Base-by-base conservation (phyloP, 192 early-diverging fungal species). In the Geranomyces michiganensis region DNA sequence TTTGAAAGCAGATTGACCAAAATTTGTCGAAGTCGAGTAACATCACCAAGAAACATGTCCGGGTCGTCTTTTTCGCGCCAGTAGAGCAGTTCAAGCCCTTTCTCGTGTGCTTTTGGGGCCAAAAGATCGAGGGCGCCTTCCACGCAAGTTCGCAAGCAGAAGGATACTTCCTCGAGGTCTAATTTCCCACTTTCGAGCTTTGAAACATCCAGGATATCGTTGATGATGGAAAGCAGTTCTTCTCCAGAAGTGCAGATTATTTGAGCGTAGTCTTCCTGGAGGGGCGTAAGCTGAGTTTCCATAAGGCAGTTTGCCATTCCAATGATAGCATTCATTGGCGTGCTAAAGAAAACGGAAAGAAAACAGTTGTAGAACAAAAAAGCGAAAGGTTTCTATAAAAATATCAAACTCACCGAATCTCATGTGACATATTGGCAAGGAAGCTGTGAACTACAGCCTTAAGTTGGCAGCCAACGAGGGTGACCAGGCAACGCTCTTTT, bases 241-340 rank as follows among this genome's bases (percentile, higher is more conserved):
- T 60, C 55, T 7, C 41, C 68, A 6, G 68, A 70, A 22, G 43
- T 45, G 36, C 45, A 31, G 27, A 70, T 70, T 6, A 47, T 70
- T 17, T 58, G n/a, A 0, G 68, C 36, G 36, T 60, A 70, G 14
- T 70, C 68, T 19, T n/a, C 44, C 26, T 70, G 68, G 0, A 49
- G 22, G 4, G 43, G 14, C 24, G 31, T 60, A 10, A 70, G 33
- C 15, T 61, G 56, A 30, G 56, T 61, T 36, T 70, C 56, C 24
- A 70, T 10, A 3, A 70, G 26, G 33, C 33, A 61, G 29, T 70
- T 49, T 19, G 68, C 47, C 68, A 70, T 70, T 9, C 68, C 68
- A 24, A 70, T 58, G 58, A 94, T 90, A 44, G 90, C 92, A 68
- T 90, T 91, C 86, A 94, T 90, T 12, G 92, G 92, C 85, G 66